These are phyloP conservation scores for Blastocystis sp. DNA, from an alignment of 352 stramenopile species.

Conservation along the genomic window DNA sequence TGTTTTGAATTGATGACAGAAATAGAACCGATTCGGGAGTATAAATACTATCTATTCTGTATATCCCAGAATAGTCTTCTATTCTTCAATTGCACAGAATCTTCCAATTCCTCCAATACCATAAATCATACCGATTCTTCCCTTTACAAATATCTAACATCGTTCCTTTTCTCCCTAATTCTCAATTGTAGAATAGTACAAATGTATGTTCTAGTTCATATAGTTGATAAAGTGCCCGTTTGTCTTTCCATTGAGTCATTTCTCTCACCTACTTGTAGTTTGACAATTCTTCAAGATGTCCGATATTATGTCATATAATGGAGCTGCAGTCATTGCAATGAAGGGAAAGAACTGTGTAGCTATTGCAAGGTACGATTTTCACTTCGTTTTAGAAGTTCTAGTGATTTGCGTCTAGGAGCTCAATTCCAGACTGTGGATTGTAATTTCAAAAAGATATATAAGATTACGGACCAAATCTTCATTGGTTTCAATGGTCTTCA, in stretches of 20 bases:
- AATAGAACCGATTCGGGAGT: no score
- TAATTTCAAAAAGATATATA: conserved; percentile 97
- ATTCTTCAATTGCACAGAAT: neutral
- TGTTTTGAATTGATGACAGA: neutral
- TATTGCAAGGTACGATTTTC: conserved; percentile 79
- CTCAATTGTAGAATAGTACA: neutral
- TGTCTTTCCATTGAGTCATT: neutral
- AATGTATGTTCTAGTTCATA: neutral
- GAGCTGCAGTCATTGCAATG: conserved; percentile 95
- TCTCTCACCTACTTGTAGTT: neutral
- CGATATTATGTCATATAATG: conserved; percentile 89
- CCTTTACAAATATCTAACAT: neutral
- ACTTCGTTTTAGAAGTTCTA: conserved; percentile 61
- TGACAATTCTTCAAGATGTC: conserved; percentile 66
- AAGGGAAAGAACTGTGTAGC: conserved; percentile 95
- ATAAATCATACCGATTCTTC: neutral
- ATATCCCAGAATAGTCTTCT: neutral
- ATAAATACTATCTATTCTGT: neutral
- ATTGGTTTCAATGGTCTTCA: conserved; percentile 91
- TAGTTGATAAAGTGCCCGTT: neutral
- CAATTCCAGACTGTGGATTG: conserved; percentile 90
- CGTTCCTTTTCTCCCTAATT: neutral
- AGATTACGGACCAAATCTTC: conserved; percentile 87
- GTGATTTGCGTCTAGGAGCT: conserved; percentile 88
- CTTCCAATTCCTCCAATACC: no score